Conservation (phyloP, 148 eudicot species). For the Vaccinium myrtillus region DNA sequence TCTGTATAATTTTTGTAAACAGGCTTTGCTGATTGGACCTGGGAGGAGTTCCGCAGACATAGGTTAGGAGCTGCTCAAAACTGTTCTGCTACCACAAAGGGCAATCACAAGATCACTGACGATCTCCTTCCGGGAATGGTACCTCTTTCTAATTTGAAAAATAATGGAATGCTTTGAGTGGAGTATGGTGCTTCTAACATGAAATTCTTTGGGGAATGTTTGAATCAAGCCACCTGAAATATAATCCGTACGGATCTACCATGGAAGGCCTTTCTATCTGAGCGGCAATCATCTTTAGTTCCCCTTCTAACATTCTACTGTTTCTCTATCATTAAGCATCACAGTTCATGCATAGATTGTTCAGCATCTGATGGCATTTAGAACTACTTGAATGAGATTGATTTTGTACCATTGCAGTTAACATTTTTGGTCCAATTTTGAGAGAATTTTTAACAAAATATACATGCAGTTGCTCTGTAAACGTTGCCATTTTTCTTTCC, state of each 20-base stretch:
- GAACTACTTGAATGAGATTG: conserved; percentile 5
- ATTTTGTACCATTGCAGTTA: background rate
- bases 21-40: conserved; percentile 91
- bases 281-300: background rate
- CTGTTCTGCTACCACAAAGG: conserved; percentile 89
- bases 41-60: conserved; percentile 80
- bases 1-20: conserved; percentile 11
- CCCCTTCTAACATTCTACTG: background rate
- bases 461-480: background rate
- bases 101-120: conserved; percentile 73
- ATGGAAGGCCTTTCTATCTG: background rate
- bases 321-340: background rate
- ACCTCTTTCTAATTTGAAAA: background rate
- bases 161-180: background rate
- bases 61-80: conserved; percentile 94
- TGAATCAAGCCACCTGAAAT: background rate
- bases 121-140: conserved; percentile 68
- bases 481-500: background rate
- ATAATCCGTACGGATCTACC: background rate
- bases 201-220: background rate
- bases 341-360: background rate
- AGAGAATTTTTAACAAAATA: conserved; percentile 4
- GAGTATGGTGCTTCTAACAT: background rate
- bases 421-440: background rate
- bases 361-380: background rate